Evolutionary conservation across 495 filamentous ascomycete species (phyloP), one percentile per base, ranked within the genome.

Genomic region (Diplogelasinospora grovesii): DNA sequence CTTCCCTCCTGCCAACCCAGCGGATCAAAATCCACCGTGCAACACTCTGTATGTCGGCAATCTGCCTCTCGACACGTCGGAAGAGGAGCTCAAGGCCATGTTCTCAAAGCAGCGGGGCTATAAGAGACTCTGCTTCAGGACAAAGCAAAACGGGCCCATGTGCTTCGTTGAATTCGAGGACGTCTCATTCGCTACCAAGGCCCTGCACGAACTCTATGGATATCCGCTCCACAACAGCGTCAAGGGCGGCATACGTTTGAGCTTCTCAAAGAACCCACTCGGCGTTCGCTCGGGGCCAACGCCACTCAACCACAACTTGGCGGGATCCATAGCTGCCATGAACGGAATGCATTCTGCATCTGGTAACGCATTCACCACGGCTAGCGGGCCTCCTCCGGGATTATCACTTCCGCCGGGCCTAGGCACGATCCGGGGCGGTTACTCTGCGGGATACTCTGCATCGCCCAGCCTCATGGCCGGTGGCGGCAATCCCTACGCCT

Each of bases 121-220:
- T 62, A 98, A 94, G 67, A 75, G 92, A 25, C 80, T 98, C 4
- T 96, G 89, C 54, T 95, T 95, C 68, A 78, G 93, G n/a, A 95
- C 90, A 36, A 98, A 98, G 64, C 85, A 89, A 48, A 95, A 97
- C 53, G 93, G 93, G 0, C 92, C 93, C 9, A 97, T 97, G 93
- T 97, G 92, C 54, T 97, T 97, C 53, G 92, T 98, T 27, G 93
- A 98, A 60, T 98, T 97, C 56, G 92, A 97, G 51, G 89, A 98
- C 56, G 78, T 95, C 28, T 82, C 83, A 16, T 92, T 88, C 56
- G 92, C 92, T 6, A 96, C 92, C 41, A 94, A 93, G 57, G 83
- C 90, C 0, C 71, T 97, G 7, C 85, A 90, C 50, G 88, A 96
- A 41, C 71, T 97, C 13, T 97, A 97, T 49, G 92, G 92, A 1